Evolutionary conservation across 75 land plant genomes (phyloP), one percentile per base, ranked within the genome.

Genomic region (Selaginella tamariscina): DNA sequence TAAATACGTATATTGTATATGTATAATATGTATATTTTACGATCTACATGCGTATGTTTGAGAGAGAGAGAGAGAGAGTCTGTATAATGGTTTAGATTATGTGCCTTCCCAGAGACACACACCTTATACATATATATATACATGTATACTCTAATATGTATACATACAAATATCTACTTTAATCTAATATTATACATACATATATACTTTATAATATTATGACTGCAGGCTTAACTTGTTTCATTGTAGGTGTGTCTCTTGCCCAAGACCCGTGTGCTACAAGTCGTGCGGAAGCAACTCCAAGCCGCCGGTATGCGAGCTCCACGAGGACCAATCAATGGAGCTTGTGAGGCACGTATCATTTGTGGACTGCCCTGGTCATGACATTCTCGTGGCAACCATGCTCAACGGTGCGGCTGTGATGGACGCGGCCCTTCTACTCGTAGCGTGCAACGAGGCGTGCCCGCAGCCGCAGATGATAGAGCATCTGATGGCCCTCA

Each of bases 401-500:
- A 39, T 39, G 49, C 49, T 39, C 15, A 39, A 39, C 15, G 49
- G 49, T 39, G 49, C 49, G 5, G 49, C 49, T 5, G 15, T 39
- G 11, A 39, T 39, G 49, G 49, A 39, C 49, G 49, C 11, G 11
- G 49, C 49, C 15, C 15, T 39, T 5, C 49, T 39, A 5, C 15
- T 39, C 11, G 15, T 39, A 5, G 49, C 49, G 11, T 5, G 49
- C 49, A 39, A 39, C 49, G 49, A 39, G 15, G 15, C 11, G 11
- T 39, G 49, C 15, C 49, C 49, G 49, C 49, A 39, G 49, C 49
- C 49, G 49, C 49, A 39, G 15, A 24, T 2, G 26, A 27, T 23
- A 11, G 2, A 28, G 21, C 24, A 68, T 78, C 77, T 94, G 64
- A 96, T 91, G 60, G 98, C 98, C 68, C 83, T 90, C 33, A 96